These are phyloP conservation scores for Pichia eremophila DNA, from an alignment of 805 yeast genomes.

Conservation along the genomic window DNA sequence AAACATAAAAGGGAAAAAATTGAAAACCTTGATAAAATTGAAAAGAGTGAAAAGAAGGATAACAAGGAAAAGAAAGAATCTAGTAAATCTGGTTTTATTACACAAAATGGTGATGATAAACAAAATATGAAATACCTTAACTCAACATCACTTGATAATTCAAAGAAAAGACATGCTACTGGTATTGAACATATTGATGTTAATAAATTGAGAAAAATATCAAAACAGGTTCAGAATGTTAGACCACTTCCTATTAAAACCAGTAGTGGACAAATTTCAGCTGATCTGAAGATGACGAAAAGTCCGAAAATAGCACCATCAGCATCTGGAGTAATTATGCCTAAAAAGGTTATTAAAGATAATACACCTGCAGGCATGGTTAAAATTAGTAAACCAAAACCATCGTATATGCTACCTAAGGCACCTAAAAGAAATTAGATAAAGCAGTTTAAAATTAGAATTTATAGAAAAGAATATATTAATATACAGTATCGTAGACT, in stretches of 20 bases:
- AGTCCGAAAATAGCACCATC: not conserved
- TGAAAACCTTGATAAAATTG: no score
- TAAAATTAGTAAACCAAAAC: conserved; percentile 8
- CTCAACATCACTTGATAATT: not conserved
- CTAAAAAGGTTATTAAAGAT: not conserved
- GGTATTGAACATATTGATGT: not conserved
- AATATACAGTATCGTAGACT: not conserved
- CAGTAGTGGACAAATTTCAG: conserved; percentile 2
- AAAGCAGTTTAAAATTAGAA: no score
- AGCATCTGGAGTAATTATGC: conserved; percentile 3
- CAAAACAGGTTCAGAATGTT: not conserved
- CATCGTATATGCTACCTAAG: not conserved
- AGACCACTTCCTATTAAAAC: not conserved
- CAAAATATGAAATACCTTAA: no score
- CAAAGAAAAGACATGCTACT: not conserved
- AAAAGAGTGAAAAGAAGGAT: no score
- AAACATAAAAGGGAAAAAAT: not conserved
- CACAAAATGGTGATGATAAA: not conserved
- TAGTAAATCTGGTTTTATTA: no score
- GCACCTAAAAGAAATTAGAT: not conserved
- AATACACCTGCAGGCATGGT: conserved; percentile 4
- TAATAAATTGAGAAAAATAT: not conserved
- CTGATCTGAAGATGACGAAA: not conserved
- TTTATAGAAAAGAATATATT: not conserved
- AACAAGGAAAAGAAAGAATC: no score